These are phyloP conservation scores for Skeletonema menzelii DNA, from an alignment of 108 stramenopile species.

Conservation along the genomic window DNA sequence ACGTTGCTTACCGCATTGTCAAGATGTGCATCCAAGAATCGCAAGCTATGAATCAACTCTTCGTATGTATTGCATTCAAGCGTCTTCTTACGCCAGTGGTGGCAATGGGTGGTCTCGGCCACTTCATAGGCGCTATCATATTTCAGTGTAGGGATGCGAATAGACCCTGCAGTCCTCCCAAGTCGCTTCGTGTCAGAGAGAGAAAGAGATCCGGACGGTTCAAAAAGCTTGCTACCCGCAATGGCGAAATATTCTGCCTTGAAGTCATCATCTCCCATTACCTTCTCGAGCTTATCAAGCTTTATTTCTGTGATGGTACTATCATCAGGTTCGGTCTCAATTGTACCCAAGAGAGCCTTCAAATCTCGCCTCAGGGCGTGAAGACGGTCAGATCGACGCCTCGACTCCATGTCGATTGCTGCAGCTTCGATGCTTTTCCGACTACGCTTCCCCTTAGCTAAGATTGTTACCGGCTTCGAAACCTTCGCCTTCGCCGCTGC, in stretches of 20 bases:
- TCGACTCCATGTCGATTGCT: conserved; percentile 1
- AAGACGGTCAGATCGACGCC: conserved; percentile 27
- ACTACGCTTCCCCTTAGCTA: not conserved
- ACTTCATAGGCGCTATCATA: conserved; percentile 80
- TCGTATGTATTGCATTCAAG: conserved; percentile 55
- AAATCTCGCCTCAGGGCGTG: conserved; percentile 22
- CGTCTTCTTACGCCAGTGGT: conserved; percentile 77
- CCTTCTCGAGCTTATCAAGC: conserved; percentile 52
- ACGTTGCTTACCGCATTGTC: conserved; percentile 51
- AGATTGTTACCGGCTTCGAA: not conserved
- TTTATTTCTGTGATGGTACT: conserved; percentile 19
- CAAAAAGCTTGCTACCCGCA: conserved; percentile 66
- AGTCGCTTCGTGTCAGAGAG: conserved; percentile 49
- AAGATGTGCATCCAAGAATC: conserved; percentile 59
- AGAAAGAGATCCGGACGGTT: conserved; percentile 57
- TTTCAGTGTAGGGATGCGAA: conserved; percentile 56
- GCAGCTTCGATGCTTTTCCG: not conserved
- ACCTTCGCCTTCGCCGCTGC: conserved; percentile 16
- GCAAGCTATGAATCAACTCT: conserved; percentile 53
- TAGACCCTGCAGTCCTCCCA: conserved; percentile 63
- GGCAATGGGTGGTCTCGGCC: conserved; percentile 62
- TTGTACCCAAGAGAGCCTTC: conserved; percentile 12
- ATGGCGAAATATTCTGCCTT: conserved; percentile 53
- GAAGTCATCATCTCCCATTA: conserved; percentile 15
- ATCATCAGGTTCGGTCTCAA: conserved; percentile 2